phyloP scores from a whole-genome alignment of 352 stramenopile species.

The Phytophthora quininea region DNA sequence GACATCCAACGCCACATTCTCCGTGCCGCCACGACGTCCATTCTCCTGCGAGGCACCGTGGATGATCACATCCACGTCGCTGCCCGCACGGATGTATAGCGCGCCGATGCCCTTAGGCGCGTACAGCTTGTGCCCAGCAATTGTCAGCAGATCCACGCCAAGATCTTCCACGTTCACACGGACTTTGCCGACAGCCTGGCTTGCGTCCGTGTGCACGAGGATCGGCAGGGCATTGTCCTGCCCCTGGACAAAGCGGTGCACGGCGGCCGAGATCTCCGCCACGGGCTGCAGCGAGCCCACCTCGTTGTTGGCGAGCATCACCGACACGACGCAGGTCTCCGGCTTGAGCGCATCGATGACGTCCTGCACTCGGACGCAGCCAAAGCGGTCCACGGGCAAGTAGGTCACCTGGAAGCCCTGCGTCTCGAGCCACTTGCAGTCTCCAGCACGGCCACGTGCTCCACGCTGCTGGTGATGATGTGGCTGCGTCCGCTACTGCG shows the following conservation, averaged over 20 bases:
- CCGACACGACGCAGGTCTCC: conserved; percentile 93
- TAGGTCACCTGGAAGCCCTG: conserved; percentile 77
- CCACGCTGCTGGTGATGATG: conserved; percentile 93
- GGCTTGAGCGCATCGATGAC: conserved; percentile 82
- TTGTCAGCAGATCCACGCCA: conserved; percentile 94
- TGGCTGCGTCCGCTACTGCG: conserved; percentile 57
- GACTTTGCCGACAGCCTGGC: conserved; percentile 96
- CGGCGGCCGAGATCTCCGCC: conserved; percentile 73
- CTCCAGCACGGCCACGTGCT: conserved; percentile 94
- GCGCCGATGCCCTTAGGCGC: conserved; percentile 93
- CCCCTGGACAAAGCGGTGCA: conserved; percentile 41
- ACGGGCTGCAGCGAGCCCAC: conserved; percentile 96
- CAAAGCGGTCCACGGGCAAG: conserved; percentile 59
- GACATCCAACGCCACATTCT: conserved; percentile 96
- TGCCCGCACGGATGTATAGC: conserved; percentile 69
- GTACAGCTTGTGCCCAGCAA: conserved; percentile 98
- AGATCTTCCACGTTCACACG: conserved; percentile 81
- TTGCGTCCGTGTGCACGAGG: conserved; percentile 97
- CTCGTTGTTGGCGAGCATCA: conserved; percentile 99
- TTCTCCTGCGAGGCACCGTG: conserved; percentile 94
- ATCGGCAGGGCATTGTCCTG: conserved; percentile 56
- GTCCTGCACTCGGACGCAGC: conserved; percentile 64
- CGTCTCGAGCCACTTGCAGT: conserved; percentile 71
- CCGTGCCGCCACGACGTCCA: conserved; percentile 93
- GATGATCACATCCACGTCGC: conserved; percentile 74